Conservation (phyloP, 2,329 filamentous ascomycete genomes). For the Stylonectria norvegica region DNA sequence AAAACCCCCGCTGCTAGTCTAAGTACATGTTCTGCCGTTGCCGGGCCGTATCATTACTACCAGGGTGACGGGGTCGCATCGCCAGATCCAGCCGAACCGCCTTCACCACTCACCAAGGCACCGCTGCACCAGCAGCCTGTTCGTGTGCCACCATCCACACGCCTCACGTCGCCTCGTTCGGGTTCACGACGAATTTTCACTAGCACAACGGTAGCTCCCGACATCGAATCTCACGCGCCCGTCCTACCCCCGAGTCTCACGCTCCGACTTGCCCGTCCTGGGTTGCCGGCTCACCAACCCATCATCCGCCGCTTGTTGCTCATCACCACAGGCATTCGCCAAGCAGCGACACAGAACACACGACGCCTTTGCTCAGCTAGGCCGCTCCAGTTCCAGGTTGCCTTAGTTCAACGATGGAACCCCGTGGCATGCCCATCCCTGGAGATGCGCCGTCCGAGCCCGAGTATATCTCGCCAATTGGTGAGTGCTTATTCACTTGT, state of each 20-base stretch:
- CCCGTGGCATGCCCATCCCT: constrained; percentile 43
- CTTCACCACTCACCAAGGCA: too few species aligned
- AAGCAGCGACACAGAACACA: too few species aligned
- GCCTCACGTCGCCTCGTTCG: neutral
- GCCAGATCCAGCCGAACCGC: neutral
- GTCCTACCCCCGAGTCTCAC: constrained; percentile 16
- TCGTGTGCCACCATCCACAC: neutral
- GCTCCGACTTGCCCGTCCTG: constrained; percentile 28
- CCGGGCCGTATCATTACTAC: too few species aligned
- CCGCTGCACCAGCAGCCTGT: neutral
- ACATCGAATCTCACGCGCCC: constrained; percentile 16
- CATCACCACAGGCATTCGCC: too few species aligned
- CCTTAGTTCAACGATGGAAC: constrained; percentile 36
- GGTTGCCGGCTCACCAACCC: constrained; percentile 8
- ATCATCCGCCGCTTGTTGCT: neutral
- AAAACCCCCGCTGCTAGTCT: too few species aligned
- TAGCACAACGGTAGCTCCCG: constrained; percentile 11
- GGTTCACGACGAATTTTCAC: too few species aligned
- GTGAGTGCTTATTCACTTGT: constrained; percentile 42
- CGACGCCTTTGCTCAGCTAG: too few species aligned
- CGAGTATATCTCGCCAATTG: constrained; percentile 52
- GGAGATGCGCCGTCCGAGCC: constrained; percentile 41
- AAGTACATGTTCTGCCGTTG: too few species aligned
- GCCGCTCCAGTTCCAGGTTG: too few species aligned
- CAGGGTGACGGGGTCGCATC: too few species aligned